Evolutionary conservation across 2,329 filamentous ascomycete species (phyloP), one percentile per base, ranked within the genome.

Genomic region (Alternaria alternata): DNA sequence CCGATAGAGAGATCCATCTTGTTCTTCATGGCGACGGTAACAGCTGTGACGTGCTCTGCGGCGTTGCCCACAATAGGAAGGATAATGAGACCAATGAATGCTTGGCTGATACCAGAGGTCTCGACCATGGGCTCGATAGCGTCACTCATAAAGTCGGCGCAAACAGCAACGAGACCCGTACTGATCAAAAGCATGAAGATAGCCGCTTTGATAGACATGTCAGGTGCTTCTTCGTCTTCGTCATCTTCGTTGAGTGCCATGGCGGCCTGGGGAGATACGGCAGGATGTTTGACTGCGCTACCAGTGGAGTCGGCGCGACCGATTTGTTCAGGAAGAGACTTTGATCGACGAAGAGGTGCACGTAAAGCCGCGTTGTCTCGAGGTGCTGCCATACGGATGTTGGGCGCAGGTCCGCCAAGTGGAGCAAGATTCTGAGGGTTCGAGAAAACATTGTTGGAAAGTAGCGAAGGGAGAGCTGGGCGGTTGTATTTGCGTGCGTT

Each of bases 1-100:
- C 91, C 91, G 64, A 94, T 93, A 3, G 91, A 89, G 8, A 94
- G 81, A 72, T 94, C 91, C 89, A 93, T 93, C 80, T 94, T 94
- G 79, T 93, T 92, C 83, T 93, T 93, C 68, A 89, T 85, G 7
- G 91, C 91, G 1, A 94, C 91, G 0, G 88, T 91, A 54, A 94
- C 90, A 7, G 91, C 91, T 0, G 91, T 93, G 20, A 91, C 90
- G 81, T 94, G 91, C 80, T 94, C 91, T 14, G 91, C 91, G 3
- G 91, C 91, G 70, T 94, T 94, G 39, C 91, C 90, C n/a, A 93
- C 91, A 68, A 94, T 93, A 8, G 91, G 91, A 5, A 94, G 81
- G 53, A 94, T 87, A 68, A 94, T 93, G 11, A 94, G 84, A 69
- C 91, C 91, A 62, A 94, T 89, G 65, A 94, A 94, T 34, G 91